These are phyloP conservation scores for Erodium maritimum DNA, from an alignment of 345 rosid genomes.

Conservation along the genomic window DNA sequence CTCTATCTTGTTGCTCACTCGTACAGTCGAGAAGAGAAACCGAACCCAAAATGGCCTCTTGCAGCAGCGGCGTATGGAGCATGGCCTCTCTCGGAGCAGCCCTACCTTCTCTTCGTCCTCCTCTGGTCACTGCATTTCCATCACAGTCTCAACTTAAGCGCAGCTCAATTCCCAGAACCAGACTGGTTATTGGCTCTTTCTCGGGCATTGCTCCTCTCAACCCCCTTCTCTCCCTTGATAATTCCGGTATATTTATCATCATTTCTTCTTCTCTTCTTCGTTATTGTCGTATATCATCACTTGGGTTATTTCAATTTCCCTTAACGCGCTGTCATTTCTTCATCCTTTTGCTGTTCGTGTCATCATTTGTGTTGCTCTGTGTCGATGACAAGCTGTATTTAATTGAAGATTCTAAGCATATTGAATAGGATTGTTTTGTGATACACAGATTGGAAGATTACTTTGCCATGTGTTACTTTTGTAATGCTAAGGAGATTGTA, in stretches of 20 bases:
- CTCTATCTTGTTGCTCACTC: too few species aligned
- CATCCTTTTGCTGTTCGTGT: too few species aligned
- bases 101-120: constrained; percentile 38
- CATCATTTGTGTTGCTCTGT: too few species aligned
- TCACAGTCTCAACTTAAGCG: too few species aligned
- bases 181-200: constrained; percentile 26
- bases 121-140: constrained; percentile 19
- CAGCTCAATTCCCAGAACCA: constrained; percentile 9
- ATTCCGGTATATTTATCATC: constrained; percentile 27
- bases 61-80: constrained; percentile 47
- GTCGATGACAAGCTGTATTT: too few species aligned
- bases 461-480: too few species aligned
- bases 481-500: too few species aligned
- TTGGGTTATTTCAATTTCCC: not conserved
- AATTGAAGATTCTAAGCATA: too few species aligned
- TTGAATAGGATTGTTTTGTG: too few species aligned
- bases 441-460: too few species aligned
- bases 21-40: too few species aligned
- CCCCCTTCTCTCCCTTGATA: constrained; percentile 40
- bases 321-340: not conserved
- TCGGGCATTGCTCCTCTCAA: constrained; percentile 37
- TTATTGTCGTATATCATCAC: not conserved
- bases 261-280: not conserved
- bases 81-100: constrained; percentile 54
- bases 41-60: too few species aligned